A percentile compares a stretch with the other conserved stretches of the same genome.
These are phyloP conservation scores for Clonostachys rhizophaga DNA, from an alignment of 2,329 filamentous ascomycete genomes.

Conservation along the genomic window DNA sequence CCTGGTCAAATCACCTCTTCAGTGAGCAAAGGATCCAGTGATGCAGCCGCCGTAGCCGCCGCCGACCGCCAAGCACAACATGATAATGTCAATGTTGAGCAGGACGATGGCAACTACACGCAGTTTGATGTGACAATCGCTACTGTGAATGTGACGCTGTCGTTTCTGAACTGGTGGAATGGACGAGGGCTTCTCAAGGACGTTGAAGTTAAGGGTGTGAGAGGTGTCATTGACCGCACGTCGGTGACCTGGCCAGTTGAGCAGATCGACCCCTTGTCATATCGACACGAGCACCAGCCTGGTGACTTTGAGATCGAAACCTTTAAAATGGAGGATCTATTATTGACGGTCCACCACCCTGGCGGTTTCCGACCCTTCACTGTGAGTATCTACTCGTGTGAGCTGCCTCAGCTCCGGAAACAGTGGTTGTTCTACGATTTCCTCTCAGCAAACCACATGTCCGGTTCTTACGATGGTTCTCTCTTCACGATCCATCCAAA, in stretches of 20 bases:
- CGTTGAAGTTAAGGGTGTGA: conserved; percentile 89
- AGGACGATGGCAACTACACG: conserved; percentile 92
- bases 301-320: conserved; percentile 97
- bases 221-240: conserved; percentile 88
- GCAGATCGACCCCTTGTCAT: conserved; percentile 75
- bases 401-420: conserved; percentile 86
- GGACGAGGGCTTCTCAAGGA: conserved; percentile 87
- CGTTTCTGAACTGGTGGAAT: conserved; percentile 99
- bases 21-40: conserved; percentile 89
- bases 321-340: conserved; percentile 91
- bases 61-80: conserved; percentile 54
- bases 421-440: conserved; percentile 99
- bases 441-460: conserved; percentile 91
- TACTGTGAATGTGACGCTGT: conserved; percentile 92
- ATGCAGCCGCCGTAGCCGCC: conserved; percentile 80
- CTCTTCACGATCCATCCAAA: conserved; percentile 95
- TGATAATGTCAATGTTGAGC: conserved; percentile 23
- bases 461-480: conserved; percentile 90
- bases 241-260: conserved; percentile 65
- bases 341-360: conserved; percentile 90
- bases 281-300: conserved; percentile 79
- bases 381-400: conserved; percentile 92
- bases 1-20: conserved; percentile 78
- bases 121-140: conserved; percentile 96
- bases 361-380: conserved; percentile 89